Conservation (phyloP, 106 monocot genomes). For the Allium cepa region DNA sequence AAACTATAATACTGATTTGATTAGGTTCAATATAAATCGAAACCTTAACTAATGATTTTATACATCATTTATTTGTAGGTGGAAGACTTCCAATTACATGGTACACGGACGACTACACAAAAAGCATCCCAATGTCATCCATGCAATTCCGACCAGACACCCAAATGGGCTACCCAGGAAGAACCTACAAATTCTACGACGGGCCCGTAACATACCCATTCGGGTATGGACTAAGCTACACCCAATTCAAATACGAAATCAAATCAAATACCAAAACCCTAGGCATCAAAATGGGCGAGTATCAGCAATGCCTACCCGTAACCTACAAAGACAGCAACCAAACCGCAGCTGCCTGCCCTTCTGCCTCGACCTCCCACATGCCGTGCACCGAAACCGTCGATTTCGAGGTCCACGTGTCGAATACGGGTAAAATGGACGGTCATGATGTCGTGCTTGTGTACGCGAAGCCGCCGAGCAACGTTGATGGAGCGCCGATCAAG, state of each 20-base stretch:
- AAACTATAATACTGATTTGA: neutral
- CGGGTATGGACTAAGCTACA: conserved; percentile 47
- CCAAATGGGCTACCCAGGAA: conserved; percentile 27
- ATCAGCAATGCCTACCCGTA: conserved; percentile 19
- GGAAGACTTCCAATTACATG: conserved; percentile 42
- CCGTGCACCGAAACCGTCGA: conserved; percentile 13
- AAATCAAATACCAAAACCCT: neutral
- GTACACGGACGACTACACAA: conserved; percentile 9
- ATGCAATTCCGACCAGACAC: conserved; percentile 23
- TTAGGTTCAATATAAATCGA: neutral
- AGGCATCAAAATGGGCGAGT: neutral
- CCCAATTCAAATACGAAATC: conserved; percentile 17
- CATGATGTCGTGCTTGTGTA: conserved; percentile 21
- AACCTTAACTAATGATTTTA: neutral
- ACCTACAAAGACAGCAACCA: neutral
- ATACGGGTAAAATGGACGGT: conserved; percentile 18
- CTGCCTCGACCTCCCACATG: neutral
- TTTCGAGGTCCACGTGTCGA: conserved; percentile 21
- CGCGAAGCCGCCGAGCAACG: conserved; percentile 9
- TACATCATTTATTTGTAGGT: conserved; percentile 10
- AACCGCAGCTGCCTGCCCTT: conserved; percentile 9
- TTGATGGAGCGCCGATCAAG: conserved; percentile 21
- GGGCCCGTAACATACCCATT: conserved; percentile 24
- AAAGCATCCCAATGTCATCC: conserved; percentile 24
- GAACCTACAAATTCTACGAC: conserved; percentile 44